Evolutionary conservation across 441 rosid genomes (phyloP).

Genomic region (Pelargonium exstipulatum): DNA sequence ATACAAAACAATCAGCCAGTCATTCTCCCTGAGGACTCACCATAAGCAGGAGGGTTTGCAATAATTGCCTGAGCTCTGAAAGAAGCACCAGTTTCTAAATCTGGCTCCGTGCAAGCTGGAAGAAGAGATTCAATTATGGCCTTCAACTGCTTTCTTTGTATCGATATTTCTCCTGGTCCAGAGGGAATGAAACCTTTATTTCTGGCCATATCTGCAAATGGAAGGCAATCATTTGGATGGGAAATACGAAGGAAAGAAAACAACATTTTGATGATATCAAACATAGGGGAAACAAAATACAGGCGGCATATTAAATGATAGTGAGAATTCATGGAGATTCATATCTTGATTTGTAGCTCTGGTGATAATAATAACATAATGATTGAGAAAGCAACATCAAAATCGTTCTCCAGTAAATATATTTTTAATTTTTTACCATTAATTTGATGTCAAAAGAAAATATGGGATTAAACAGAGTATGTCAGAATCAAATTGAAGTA

Average conservation of each 20-base stretch:
- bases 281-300: not conserved
- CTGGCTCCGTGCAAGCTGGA: conserved; percentile 91
- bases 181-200: conserved; percentile 96
- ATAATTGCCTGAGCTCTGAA: conserved; percentile 96
- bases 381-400: conserved; percentile 1
- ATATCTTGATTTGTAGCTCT: not conserved
- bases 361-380: not conserved
- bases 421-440: not conserved
- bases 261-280: not conserved
- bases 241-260: not conserved
- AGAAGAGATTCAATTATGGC: conserved; percentile 94
- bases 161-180: conserved; percentile 84
- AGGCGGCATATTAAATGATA: too few species aligned
- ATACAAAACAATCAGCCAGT: not conserved
- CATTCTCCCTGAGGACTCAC: conserved; percentile 33
- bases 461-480: conserved; percentile 4
- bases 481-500: conserved; percentile 8
- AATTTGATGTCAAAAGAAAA: not conserved
- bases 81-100: conserved; percentile 59
- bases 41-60: conserved; percentile 97
- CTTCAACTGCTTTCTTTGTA: conserved; percentile 83
- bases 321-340: too few species aligned
- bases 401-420: not conserved
- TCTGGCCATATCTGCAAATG: conserved; percentile 80
- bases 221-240: conserved; percentile 12